These are phyloP conservation scores for Asterella californica DNA, from an alignment of 225 moss, liverwort and hornwort genomes.

Conservation along the genomic window DNA sequence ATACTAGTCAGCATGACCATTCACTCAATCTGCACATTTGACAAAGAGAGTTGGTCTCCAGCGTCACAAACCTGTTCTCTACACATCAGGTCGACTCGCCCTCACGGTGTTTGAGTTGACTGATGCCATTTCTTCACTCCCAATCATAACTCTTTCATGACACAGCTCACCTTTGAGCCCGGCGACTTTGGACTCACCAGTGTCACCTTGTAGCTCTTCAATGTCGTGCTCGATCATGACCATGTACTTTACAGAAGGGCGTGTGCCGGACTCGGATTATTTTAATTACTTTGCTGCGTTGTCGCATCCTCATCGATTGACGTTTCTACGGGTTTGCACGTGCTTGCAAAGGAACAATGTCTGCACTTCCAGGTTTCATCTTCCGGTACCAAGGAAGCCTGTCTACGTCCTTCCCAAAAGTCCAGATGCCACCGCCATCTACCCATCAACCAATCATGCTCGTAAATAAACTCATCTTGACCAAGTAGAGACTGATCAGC, in stretches of 20 bases:
- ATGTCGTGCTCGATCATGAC: not conserved
- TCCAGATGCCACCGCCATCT: constrained; percentile 81
- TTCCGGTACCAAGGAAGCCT: constrained; percentile 67
- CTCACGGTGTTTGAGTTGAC: no score
- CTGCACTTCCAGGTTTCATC: constrained; percentile 91
- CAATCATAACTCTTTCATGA: no score
- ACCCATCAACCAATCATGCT: constrained; percentile 82
- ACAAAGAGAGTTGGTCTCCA: no score
- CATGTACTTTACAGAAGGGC: not conserved
- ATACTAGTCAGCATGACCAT: no score
- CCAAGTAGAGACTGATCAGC: constrained; percentile 80
- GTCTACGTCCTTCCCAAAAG: constrained; percentile 77
- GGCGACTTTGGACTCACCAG: not conserved
- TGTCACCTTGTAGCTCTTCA: not conserved
- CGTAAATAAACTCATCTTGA: constrained; percentile 77
- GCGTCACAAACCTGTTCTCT: no score
- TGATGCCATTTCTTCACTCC: no score
- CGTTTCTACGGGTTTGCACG: constrained; percentile 31
- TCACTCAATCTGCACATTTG: no score
- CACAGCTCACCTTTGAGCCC: not conserved
- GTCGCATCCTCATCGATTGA: not conserved
- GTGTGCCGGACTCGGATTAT: not conserved
- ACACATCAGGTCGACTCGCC: no score
- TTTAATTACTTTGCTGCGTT: not conserved
- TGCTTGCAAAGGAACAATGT: constrained; percentile 69